Conservation (phyloP, 225 moss, liverwort and hornwort species). For the Asterella californica region DNA sequence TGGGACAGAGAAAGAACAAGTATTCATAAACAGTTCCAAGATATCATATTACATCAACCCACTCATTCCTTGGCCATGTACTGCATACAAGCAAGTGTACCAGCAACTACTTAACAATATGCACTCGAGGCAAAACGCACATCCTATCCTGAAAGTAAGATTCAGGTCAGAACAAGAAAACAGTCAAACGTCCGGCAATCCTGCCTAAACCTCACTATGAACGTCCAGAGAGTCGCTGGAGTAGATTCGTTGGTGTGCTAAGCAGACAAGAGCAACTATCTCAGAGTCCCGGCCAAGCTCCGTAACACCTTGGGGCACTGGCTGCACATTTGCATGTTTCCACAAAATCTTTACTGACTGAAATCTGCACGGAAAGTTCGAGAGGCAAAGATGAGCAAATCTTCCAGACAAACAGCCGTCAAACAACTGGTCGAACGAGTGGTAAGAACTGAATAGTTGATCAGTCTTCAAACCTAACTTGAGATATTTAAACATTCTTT, state of each 20-base stretch:
- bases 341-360: slow-evolving; percentile 17
- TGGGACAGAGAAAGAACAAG: not conserved
- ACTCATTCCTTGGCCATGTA: slow-evolving; percentile 22
- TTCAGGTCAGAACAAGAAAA: slow-evolving; percentile 19
- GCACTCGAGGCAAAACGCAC: slow-evolving; percentile 22
- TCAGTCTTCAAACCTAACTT: too few species aligned
- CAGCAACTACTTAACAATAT: slow-evolving; percentile 28
- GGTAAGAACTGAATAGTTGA: too few species aligned
- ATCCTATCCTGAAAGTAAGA: slow-evolving; percentile 10
- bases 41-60: slow-evolving; percentile 31
- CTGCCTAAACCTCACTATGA: slow-evolving; percentile 23
- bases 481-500: too few species aligned
- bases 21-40: slow-evolving; percentile 24
- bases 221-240: slow-evolving; percentile 27
- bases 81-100: slow-evolving; percentile 23
- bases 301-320: not conserved
- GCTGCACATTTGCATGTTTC: slow-evolving; percentile 16
- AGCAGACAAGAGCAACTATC: slow-evolving; percentile 16
- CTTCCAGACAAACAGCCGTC: not conserved
- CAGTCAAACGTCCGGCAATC: slow-evolving; percentile 8
- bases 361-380: not conserved
- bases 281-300: slow-evolving; percentile 15
- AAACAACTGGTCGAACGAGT: not conserved
- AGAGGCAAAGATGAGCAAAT: not conserved
- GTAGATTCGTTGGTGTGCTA: slow-evolving; percentile 19